phyloP scores from a whole-genome alignment of 179 eudicot species.

The Spergularia azorica region DNA sequence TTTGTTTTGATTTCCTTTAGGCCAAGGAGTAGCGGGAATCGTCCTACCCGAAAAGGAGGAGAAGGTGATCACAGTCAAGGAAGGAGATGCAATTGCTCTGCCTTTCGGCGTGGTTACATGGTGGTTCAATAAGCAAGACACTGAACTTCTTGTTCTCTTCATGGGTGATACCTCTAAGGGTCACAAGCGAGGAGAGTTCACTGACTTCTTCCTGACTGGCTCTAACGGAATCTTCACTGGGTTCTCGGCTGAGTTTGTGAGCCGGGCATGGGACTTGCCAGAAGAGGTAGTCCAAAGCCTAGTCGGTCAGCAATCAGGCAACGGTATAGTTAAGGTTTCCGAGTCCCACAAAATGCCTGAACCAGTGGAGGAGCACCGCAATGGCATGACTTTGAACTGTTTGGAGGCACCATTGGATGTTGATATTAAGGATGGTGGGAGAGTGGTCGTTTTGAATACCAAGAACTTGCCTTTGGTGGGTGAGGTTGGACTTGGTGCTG shows the following conservation, averaged over 20 bases:
- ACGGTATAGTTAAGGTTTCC: slow-evolving; percentile 59
- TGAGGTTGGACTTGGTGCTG: slow-evolving; percentile 83
- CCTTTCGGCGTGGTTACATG: slow-evolving; percentile 83
- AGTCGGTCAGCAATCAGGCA: slow-evolving; percentile 47
- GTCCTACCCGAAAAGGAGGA: slow-evolving; percentile 87
- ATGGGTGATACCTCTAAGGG: slow-evolving; percentile 79
- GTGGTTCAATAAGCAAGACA: slow-evolving; percentile 80
- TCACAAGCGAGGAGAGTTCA: slow-evolving; percentile 71
- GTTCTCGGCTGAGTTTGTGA: slow-evolving; percentile 73
- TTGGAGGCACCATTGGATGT: slow-evolving; percentile 81
- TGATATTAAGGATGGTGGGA: slow-evolving; percentile 66
- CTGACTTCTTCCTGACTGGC: slow-evolving; percentile 70
- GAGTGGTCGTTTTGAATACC: slow-evolving; percentile 71
- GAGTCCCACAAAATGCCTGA: slow-evolving; percentile 58
- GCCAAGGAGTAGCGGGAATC: slow-evolving; percentile 73
- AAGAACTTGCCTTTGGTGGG: slow-evolving; percentile 85
- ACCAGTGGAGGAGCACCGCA: slow-evolving; percentile 53
- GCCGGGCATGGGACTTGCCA: slow-evolving; percentile 79
- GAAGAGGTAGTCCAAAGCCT: slow-evolving; percentile 57
- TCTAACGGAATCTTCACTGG: slow-evolving; percentile 78
- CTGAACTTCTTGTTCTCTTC: slow-evolving; percentile 69
- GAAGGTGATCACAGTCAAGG: slow-evolving; percentile 66
- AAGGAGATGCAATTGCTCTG: slow-evolving; percentile 76
- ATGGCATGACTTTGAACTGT: slow-evolving; percentile 76
- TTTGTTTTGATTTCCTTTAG: slow-evolving; percentile 27